A percentile compares a stretch with the other conserved stretches of the same genome.
Conservation (phyloP, 257 asterid genomes). For the Echites panduratus region DNA sequence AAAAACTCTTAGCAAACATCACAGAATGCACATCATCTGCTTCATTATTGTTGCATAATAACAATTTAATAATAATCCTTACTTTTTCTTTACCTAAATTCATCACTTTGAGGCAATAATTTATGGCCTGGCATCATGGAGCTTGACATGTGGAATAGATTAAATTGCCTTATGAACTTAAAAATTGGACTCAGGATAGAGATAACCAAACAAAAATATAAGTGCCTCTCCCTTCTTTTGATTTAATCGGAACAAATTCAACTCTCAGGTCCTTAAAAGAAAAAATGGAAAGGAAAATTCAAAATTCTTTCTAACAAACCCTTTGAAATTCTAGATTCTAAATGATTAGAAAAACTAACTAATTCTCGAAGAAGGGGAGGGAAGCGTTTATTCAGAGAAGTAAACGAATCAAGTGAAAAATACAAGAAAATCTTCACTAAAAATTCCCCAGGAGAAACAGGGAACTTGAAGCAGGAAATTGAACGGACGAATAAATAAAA, state of each 20-base stretch:
- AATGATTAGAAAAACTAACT: not conserved
- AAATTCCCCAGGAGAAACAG: not conserved
- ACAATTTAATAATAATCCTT: not conserved
- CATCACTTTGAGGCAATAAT: not conserved
- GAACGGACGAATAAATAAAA: not conserved
- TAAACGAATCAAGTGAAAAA: not conserved
- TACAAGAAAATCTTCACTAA: not conserved
- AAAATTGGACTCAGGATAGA: not conserved
- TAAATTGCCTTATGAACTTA: slow-evolving; percentile 1
- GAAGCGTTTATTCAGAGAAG: not conserved
- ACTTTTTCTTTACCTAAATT: slow-evolving; percentile 1
- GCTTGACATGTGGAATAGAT: not conserved
- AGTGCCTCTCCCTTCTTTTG: not conserved
- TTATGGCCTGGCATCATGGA: not conserved
- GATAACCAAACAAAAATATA: not conserved
- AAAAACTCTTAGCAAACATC: not conserved
- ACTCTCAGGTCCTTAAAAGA: not conserved
- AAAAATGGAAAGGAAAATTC: not conserved
- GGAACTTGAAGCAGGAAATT: not conserved
- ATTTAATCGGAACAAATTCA: not conserved
- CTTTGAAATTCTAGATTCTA: not conserved
- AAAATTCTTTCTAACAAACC: not conserved
- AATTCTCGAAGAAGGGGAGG: not conserved
- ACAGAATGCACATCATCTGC: not conserved
- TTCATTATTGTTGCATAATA: not conserved